These are phyloP conservation scores for Escovopsis sp. DNA, from an alignment of 2,329 filamentous ascomycete species.

Conservation along the genomic window DNA sequence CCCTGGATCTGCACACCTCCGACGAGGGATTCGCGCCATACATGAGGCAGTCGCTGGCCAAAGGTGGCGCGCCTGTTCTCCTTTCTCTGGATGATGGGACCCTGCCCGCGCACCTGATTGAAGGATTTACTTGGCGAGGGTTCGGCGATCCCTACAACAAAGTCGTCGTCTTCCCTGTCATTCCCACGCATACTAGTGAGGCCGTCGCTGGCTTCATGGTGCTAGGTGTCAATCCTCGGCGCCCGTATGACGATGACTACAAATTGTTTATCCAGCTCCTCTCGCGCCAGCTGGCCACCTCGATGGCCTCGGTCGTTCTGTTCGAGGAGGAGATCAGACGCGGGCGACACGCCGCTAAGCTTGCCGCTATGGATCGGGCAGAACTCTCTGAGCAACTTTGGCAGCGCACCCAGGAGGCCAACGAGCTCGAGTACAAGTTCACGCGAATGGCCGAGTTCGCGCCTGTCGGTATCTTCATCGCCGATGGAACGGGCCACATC, in stretches of 20 bases:
- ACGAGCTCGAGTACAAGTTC: conserved; percentile 61
- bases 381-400: conserved; percentile 63
- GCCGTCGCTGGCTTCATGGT: conserved; percentile 64
- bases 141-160: conserved; percentile 55
- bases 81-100: conserved; percentile 52
- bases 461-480: conserved; percentile 74
- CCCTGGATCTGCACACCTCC: conserved; percentile 54
- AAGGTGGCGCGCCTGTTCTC: conserved; percentile 48
- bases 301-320: conserved; percentile 64
- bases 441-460: conserved; percentile 74
- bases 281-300: conserved; percentile 61
- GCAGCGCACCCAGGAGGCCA: conserved; percentile 44
- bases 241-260: conserved; percentile 70
- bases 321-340: conserved; percentile 72
- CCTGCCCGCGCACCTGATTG: conserved; percentile 46
- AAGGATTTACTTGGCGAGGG: conserved; percentile 53
- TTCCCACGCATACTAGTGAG: conserved; percentile 57
- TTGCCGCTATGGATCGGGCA: conserved; percentile 62
- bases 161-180: conserved; percentile 63
- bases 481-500: conserved; percentile 53
- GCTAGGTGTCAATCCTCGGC: conserved; percentile 61
- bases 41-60: conserved; percentile 58
- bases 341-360: conserved; percentile 55
- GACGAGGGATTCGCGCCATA: conserved; percentile 61
- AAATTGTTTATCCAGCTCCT: conserved; percentile 61